Evolutionary conservation across 148 eudicot species (phyloP).

Genomic region (Amaranthus hypochondriacus): DNA sequence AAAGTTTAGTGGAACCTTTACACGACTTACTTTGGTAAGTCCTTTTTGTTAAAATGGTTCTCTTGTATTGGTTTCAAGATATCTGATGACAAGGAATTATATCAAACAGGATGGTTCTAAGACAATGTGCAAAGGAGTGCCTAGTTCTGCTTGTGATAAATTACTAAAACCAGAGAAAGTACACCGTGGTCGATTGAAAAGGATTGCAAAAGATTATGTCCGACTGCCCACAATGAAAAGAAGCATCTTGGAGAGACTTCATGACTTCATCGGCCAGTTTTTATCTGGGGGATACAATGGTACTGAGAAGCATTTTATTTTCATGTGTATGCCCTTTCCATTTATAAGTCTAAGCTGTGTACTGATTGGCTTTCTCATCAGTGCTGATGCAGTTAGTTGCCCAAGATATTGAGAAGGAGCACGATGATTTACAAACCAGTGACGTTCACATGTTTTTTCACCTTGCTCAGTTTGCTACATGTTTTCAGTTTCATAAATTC

Average conservation of each 20-base stretch:
- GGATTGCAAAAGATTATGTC: constrained; percentile 47
- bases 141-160: constrained; percentile 51
- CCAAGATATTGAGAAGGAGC: constrained; percentile 83
- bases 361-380: constrained; percentile 28
- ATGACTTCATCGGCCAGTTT: constrained; percentile 69
- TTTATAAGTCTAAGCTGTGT: background rate
- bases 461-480: constrained; percentile 79
- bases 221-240: constrained; percentile 58
- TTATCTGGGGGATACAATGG: constrained; percentile 89
- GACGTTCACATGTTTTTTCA: constrained; percentile 78
- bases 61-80: background rate
- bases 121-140: constrained; percentile 66
- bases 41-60: constrained; percentile 9
- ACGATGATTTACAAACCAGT: constrained; percentile 60
- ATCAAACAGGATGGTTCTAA: constrained; percentile 79
- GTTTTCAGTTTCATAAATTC: constrained; percentile 72
- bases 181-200: constrained; percentile 69
- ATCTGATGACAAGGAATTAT: constrained; percentile 9
- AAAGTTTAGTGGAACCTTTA: constrained; percentile 77
- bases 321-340: background rate
- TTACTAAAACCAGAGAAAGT: constrained; percentile 53
- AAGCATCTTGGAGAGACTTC: constrained; percentile 48
- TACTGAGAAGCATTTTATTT: constrained; percentile 19
- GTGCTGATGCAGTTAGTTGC: constrained; percentile 83
- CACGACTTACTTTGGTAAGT: constrained; percentile 73